These are phyloP conservation scores for Malus hybrid DNA, from an alignment of 331 rosid species.

Conservation along the genomic window DNA sequence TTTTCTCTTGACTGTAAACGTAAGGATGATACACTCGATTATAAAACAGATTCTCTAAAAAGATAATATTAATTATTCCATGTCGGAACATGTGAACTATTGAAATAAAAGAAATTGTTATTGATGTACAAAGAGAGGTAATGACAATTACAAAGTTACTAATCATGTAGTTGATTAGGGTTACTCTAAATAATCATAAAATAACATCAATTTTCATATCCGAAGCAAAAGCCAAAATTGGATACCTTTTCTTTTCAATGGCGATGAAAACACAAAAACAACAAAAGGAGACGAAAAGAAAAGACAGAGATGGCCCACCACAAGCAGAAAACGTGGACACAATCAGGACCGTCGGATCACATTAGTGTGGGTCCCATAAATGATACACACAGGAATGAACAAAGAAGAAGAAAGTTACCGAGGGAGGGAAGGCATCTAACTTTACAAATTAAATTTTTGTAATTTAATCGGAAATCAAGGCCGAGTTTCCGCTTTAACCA, in stretches of 20 bases:
- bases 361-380: background rate
- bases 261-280: background rate
- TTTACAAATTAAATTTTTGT: background rate
- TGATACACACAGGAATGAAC: background rate
- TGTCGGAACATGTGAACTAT: too few species aligned
- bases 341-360: background rate
- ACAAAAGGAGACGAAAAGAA: background rate
- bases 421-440: background rate
- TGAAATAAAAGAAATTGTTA: too few species aligned
- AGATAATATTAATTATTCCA: too few species aligned
- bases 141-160: too few species aligned
- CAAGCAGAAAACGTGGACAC: background rate
- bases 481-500: conserved; percentile 23
- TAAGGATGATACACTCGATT: too few species aligned
- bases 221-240: background rate
- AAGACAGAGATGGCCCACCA: background rate
- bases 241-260: background rate
- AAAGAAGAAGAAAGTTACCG: background rate
- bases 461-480: conserved; percentile 21
- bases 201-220: background rate
- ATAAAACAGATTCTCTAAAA: too few species aligned
- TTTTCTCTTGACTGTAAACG: too few species aligned
- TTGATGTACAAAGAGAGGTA: too few species aligned
- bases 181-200: background rate
- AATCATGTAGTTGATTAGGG: too few species aligned